Percentiles rank a stretch among this genome's conserved stretches.
phyloP scores from a whole-genome alignment of 345 rosid genomes.

The Linum trigynum region DNA sequence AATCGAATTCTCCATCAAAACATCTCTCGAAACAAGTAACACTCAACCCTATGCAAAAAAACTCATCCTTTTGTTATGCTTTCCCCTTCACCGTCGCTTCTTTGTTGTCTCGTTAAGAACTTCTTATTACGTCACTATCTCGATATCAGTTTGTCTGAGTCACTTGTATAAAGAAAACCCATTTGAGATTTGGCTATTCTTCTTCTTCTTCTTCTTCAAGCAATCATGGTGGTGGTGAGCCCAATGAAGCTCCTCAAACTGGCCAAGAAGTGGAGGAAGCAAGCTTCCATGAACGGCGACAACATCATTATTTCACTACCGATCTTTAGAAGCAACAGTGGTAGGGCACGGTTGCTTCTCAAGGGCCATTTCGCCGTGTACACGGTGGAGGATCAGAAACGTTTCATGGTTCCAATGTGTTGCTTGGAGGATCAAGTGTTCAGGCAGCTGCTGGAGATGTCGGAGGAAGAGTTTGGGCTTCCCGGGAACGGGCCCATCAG shows the following conservation, averaged over 20 bases:
- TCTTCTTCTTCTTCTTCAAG: too few species aligned
- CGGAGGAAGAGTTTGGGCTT: slow-evolving; percentile 32
- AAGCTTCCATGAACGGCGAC: slow-evolving; percentile 17
- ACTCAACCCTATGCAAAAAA: too few species aligned
- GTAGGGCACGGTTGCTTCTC: slow-evolving; percentile 9
- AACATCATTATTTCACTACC: slow-evolving; percentile 19
- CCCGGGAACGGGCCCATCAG: slow-evolving; percentile 22
- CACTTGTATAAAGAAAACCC: too few species aligned
- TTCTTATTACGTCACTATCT: too few species aligned
- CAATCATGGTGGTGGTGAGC: slow-evolving; percentile 11
- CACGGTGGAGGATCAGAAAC: slow-evolving; percentile 23
- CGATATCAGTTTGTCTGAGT: too few species aligned
- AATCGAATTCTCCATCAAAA: too few species aligned
- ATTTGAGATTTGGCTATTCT: too few species aligned
- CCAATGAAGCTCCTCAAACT: slow-evolving; percentile 22
- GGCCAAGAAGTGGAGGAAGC: slow-evolving; percentile 33
- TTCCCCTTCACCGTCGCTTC: too few species aligned
- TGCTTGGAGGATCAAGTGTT: slow-evolving; percentile 17
- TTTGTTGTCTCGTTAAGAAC: too few species aligned
- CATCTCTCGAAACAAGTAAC: too few species aligned
- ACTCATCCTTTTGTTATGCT: too few species aligned
- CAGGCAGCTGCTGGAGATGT: slow-evolving; percentile 16
- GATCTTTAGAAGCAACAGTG: neutral
- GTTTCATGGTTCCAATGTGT: slow-evolving; percentile 23
- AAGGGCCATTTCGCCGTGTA: slow-evolving; percentile 30